Evolutionary conservation across 306 rosid genomes (phyloP).

Genomic region (Prunus mume): DNA sequence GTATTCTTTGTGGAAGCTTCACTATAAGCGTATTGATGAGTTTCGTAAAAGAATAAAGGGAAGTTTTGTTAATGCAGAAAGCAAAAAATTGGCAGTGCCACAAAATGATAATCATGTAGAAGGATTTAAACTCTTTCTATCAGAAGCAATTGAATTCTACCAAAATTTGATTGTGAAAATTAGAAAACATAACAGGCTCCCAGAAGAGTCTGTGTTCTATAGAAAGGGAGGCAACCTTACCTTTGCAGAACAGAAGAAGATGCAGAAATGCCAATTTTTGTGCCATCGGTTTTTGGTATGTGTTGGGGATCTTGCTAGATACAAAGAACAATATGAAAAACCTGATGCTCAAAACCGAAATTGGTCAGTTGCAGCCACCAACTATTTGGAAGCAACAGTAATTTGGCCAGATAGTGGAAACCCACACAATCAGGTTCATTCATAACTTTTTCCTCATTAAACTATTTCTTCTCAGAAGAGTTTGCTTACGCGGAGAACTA

Average conservation of each 20-base stretch:
- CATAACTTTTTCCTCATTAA: not conserved
- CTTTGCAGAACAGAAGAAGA: constrained; percentile 46
- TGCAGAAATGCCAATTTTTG: constrained; percentile 63
- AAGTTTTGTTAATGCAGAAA: constrained; percentile 44
- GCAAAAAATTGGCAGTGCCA: constrained; percentile 23
- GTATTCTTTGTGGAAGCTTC: constrained; percentile 92
- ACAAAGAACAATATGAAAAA: constrained; percentile 73
- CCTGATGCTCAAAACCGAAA: constrained; percentile 48
- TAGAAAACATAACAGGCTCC: constrained; percentile 49
- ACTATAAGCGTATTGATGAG: constrained; percentile 90
- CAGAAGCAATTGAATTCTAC: constrained; percentile 78
- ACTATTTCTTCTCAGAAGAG: not conserved
- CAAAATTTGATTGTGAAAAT: constrained; percentile 58
- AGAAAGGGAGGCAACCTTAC: constrained; percentile 32
- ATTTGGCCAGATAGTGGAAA: constrained; percentile 96
- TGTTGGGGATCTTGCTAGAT: constrained; percentile 91
- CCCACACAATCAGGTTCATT: constrained; percentile 88
- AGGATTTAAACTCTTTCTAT: constrained; percentile 64
- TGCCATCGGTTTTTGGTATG: constrained; percentile 94
- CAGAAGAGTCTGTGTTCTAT: constrained; percentile 50
- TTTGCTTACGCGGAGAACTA: not conserved
- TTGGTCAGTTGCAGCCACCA: constrained; percentile 89
- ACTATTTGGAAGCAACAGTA: constrained; percentile 84
- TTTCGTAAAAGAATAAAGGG: constrained; percentile 78
- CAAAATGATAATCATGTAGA: constrained; percentile 34